Conservation (phyloP, 73 alveolate genomes). For the Paramecium tetraurelia region DNA sequence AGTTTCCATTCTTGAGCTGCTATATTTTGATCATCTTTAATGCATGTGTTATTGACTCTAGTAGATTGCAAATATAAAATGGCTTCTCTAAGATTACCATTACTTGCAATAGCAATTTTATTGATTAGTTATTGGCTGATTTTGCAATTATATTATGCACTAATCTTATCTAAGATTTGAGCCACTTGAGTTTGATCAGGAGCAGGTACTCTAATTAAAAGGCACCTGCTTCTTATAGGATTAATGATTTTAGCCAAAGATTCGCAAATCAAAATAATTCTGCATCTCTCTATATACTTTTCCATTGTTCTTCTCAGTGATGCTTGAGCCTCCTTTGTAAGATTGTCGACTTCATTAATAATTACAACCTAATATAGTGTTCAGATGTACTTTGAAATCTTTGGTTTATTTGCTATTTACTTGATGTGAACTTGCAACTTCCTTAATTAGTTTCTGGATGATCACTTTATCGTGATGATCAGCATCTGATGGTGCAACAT, state of each 20-base stretch:
- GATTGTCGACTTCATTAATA: slow-evolving; percentile 90
- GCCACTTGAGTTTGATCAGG: slow-evolving; percentile 79
- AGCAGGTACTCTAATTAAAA: slow-evolving; percentile 93
- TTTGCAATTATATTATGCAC: slow-evolving; percentile 68
- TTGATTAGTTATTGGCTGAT: slow-evolving; percentile 65
- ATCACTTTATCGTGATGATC: slow-evolving; percentile 92
- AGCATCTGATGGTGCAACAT: slow-evolving; percentile 96
- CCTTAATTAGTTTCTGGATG: slow-evolving; percentile 90
- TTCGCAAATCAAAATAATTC: slow-evolving; percentile 88
- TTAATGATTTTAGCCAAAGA: slow-evolving; percentile 85
- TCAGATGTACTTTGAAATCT: slow-evolving; percentile 61
- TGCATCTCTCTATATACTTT: slow-evolving; percentile 93
- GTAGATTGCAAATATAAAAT: neutral
- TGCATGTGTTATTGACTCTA: neutral
- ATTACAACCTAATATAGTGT: slow-evolving; percentile 82
- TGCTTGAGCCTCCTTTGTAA: slow-evolving; percentile 95
- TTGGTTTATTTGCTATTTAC: slow-evolving; percentile 71
- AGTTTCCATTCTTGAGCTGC: slow-evolving; percentile 20
- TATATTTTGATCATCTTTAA: neutral
- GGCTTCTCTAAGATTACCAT: slow-evolving; percentile 86
- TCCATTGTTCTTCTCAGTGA: slow-evolving; percentile 98
- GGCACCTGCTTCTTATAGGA: slow-evolving; percentile 95
- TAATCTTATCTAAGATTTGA: slow-evolving; percentile 67
- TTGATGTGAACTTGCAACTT: slow-evolving; percentile 85
- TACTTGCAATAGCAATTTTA: slow-evolving; percentile 69